These are phyloP conservation scores for Buddleja alternifolia DNA, from an alignment of 257 asterid genomes.

Conservation along the genomic window DNA sequence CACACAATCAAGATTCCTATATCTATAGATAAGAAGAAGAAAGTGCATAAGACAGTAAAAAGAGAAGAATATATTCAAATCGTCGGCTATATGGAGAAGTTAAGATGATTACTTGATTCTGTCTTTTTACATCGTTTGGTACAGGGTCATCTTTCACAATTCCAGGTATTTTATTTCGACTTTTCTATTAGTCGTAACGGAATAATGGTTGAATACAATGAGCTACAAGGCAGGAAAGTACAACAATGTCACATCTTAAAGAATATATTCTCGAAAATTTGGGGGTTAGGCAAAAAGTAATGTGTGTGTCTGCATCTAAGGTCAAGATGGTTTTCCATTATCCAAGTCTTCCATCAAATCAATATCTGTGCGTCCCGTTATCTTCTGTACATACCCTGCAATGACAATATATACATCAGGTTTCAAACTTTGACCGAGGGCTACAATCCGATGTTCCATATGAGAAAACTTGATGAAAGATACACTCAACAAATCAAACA, in stretches of 20 bases:
- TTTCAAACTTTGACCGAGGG: conserved; percentile 6
- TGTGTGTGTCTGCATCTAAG: not conserved
- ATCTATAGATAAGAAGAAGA: conserved; percentile 25
- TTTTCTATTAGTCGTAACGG: conserved; percentile 1
- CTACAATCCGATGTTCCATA: not conserved
- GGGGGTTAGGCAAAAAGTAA: conserved; percentile 28
- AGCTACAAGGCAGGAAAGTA: conserved; percentile 20
- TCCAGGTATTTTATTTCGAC: not conserved
- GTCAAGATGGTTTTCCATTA: conserved; percentile 63
- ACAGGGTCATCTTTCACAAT: conserved; percentile 23
- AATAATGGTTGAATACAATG: conserved; percentile 26
- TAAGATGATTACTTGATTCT: conserved; percentile 24
- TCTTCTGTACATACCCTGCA: conserved; percentile 89
- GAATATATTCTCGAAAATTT: conserved; percentile 21
- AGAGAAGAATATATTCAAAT: conserved; percentile 44
- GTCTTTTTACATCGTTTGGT: not conserved
- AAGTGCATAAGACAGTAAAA: conserved; percentile 27
- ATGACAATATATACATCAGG: conserved; percentile 17
- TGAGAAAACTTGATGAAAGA: not conserved
- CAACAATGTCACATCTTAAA: conserved; percentile 3
- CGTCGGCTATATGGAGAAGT: conserved; percentile 15
- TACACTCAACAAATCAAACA: not conserved
- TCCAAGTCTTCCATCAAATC: conserved; percentile 92
- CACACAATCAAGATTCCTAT: conserved; percentile 39
- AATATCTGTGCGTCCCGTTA: conserved; percentile 74